Base-by-base conservation (phyloP, 768 basidiomycete species). In the Amanita molliuscula region DNA sequence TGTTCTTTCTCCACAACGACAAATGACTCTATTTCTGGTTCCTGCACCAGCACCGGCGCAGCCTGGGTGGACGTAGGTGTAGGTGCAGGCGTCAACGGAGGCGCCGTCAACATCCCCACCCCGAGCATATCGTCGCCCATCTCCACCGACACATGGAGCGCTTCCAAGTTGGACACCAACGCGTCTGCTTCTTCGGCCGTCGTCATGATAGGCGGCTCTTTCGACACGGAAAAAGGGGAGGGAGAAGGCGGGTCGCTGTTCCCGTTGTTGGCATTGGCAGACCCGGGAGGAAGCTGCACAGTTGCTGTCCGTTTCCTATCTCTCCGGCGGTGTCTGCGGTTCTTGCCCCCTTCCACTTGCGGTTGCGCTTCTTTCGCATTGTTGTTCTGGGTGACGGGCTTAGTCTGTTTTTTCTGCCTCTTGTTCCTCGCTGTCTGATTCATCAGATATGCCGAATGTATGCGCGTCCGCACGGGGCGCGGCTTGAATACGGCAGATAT, bases 401-500 rank as follows among this genome's bases (percentile, higher is more conserved):
- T 69, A 41, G 63, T 59, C 59, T 73, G 31, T 34, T 51, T 73
- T 59, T 73, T 72, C 49, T 58, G 56, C 53, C 58, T 65, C 45
- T 65, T 72, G 56, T 38, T 62, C 66, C 75, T 71, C 8, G 61
- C 57, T 3, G 63, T 62, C n/a, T 56, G 57, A 3, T 47, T 50
- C 20, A 47, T 18, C 38, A 58, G 52, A 48, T 58, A 58, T 38
- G 55, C 54, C 50, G 58, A 55, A 50, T 65, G 59, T 55, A 60
- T 59, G 13, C 68, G 69, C 6, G 64, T 66, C 47, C 76, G 79
- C 55, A 75, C 65, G 1, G 84, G 83, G 0, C 81, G 76, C 1
- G 85, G 85, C 56, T 88, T 87, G 67, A 78, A 86, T 8, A 88
- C 86, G 2, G 79, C 72, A 2, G 76, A 66, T 43, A 88, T 85